Conservation (phyloP, 2,329 filamentous ascomycete species). For the Blastomyces emzantsi region DNA sequence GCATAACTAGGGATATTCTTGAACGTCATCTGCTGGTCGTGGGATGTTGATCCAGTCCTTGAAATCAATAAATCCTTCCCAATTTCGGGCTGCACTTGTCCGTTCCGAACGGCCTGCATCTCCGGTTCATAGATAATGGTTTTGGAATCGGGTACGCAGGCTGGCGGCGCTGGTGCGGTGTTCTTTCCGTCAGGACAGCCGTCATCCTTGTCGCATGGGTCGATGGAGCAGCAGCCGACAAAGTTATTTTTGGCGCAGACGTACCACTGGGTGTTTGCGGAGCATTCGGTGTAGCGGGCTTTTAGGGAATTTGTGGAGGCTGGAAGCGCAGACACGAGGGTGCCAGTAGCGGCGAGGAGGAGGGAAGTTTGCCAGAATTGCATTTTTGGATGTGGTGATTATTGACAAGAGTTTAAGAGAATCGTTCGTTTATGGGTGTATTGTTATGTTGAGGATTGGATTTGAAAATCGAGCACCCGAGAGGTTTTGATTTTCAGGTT, state of each 20-base stretch:
- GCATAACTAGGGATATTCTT: not conserved
- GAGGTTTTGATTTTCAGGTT: not conserved
- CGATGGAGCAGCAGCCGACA: not conserved
- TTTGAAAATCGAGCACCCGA: not conserved
- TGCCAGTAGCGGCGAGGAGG: not conserved
- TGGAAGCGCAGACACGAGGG: not conserved
- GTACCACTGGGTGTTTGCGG: not conserved
- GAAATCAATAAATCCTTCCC: not conserved
- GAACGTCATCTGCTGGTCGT: not conserved
- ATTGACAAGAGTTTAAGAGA: not conserved
- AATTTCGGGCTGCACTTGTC: not conserved
- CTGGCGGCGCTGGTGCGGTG: not conserved
- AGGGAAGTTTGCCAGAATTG: not conserved
- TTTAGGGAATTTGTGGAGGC: not conserved
- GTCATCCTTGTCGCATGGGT: not conserved
- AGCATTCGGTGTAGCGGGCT: not conserved
- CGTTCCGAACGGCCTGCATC: not conserved
- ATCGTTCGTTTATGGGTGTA: not conserved
- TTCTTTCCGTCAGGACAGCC: not conserved
- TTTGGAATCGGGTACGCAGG: not conserved
- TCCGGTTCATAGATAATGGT: not conserved
- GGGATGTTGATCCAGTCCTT: not conserved
- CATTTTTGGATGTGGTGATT: not conserved
- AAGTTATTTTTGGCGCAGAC: not conserved
- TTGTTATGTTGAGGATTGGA: not conserved